Conservation (phyloP, 352 stramenopile genomes). For the Globisporangium nodosum region DNA sequence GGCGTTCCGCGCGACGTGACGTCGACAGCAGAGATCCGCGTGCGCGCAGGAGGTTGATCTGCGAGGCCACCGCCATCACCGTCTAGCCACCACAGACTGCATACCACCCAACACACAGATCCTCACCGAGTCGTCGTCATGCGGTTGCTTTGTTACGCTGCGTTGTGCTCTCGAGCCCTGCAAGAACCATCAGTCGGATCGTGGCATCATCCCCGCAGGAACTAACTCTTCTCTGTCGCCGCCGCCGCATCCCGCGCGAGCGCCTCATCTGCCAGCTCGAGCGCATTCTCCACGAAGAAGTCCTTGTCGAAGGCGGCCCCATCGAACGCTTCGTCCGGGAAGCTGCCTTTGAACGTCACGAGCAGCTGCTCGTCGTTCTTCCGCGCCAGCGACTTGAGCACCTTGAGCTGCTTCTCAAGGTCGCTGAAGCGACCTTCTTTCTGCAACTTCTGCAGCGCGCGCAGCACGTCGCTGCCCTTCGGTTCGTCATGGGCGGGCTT, state of each 20-base stretch:
- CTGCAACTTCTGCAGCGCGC: conserved; percentile 67
- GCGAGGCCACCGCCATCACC: too few relatives aligned
- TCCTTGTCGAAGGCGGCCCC: conserved; percentile 64
- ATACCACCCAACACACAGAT: not conserved
- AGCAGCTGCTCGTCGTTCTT: conserved; percentile 79
- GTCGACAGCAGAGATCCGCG: conserved; percentile 6
- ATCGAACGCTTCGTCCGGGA: conserved; percentile 43
- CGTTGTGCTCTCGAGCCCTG: not conserved
- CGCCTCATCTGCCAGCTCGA: conserved; percentile 72
- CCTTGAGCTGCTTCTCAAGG: conserved; percentile 54
- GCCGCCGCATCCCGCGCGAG: conserved; percentile 18
- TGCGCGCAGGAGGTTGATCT: not conserved
- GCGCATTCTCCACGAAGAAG: conserved; percentile 82
- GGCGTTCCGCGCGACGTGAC: conserved; percentile 25
- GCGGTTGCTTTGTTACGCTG: not conserved
- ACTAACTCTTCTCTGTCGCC: conserved; percentile 3
- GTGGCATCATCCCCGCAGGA: too few relatives aligned
- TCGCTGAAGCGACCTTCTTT: conserved; percentile 72
- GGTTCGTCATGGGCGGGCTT: conserved; percentile 10
- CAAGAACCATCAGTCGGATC: not conserved
- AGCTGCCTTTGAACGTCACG: conserved; percentile 76
- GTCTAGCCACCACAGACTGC: too few relatives aligned
- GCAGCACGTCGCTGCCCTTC: conserved; percentile 64
- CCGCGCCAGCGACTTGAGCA: conserved; percentile 79
- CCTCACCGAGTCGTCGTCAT: not conserved